Evolutionary conservation across 2,329 filamentous ascomycete species (phyloP).

Genomic region (Helicocarpus griseus): DNA sequence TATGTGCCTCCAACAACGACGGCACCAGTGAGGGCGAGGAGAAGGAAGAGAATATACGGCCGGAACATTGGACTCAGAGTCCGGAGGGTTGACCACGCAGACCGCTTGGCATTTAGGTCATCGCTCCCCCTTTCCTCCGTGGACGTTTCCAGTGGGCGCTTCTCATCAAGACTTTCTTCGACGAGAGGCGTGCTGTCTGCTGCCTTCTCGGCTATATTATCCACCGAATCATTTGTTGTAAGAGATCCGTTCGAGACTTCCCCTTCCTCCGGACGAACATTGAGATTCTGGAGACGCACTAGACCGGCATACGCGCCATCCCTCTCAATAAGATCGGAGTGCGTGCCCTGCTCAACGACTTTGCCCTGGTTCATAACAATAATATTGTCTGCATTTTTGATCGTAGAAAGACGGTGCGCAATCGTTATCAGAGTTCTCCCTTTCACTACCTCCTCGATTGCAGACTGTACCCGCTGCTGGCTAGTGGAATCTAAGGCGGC

Average conservation of each 20-base stretch:
- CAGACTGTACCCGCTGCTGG: slow-evolving; percentile 18
- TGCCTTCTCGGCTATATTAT: slow-evolving; percentile 1
- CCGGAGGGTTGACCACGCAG: slow-evolving; percentile 10
- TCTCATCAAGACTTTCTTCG: slow-evolving; percentile 4
- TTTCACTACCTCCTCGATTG: slow-evolving; percentile 12
- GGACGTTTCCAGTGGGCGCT: not conserved
- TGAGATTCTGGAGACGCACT: slow-evolving; percentile 33
- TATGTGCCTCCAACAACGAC: slow-evolving; percentile 49
- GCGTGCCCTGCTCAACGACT: slow-evolving; percentile 19
- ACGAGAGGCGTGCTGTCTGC: not conserved
- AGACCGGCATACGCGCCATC: slow-evolving; percentile 35
- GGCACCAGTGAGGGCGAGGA: slow-evolving; percentile 42
- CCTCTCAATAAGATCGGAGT: slow-evolving; percentile 16
- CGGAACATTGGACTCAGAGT: slow-evolving; percentile 27
- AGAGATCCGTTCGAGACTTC: slow-evolving; percentile 3
- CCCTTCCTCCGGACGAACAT: slow-evolving; percentile 6
- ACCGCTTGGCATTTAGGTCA: slow-evolving; percentile 10
- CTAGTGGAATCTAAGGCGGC: slow-evolving; percentile 18
- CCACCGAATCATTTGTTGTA: slow-evolving; percentile 1
- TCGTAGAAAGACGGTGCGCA: slow-evolving; percentile 21
- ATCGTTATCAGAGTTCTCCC: slow-evolving; percentile 19
- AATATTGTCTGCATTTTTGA: slow-evolving; percentile 21
- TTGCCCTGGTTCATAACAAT: slow-evolving; percentile 19
- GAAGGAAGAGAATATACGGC: slow-evolving; percentile 36
- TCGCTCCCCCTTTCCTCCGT: slow-evolving; percentile 12